A percentile compares a stretch with the other conserved stretches of the same genome.
phyloP scores from a whole-genome alignment of 2,329 filamentous ascomycete genomes.

The Geosmithia morbida region DNA sequence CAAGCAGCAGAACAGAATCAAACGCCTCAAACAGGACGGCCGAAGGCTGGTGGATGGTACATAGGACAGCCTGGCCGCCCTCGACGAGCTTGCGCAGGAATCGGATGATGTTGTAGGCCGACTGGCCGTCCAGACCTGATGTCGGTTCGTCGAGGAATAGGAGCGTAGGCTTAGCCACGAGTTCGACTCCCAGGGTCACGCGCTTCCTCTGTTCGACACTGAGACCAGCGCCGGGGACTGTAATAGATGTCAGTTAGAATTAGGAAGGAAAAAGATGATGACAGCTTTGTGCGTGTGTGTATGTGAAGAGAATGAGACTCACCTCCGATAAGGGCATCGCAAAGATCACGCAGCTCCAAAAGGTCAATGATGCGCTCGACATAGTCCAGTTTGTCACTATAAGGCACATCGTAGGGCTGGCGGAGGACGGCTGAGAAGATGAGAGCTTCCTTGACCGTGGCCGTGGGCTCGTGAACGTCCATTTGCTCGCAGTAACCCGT shows the following conservation, averaged over 20 bases:
- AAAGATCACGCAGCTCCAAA: slow-evolving; percentile 52
- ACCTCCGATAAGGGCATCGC: slow-evolving; percentile 50
- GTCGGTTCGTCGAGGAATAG: slow-evolving; percentile 36
- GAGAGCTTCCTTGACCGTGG: slow-evolving; percentile 39
- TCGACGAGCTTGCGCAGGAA: slow-evolving; percentile 44
- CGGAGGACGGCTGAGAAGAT: slow-evolving; percentile 42
- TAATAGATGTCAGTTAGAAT: slow-evolving; percentile 11
- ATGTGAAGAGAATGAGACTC: background rate
- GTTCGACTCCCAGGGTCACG: slow-evolving; percentile 28
- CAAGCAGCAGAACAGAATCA: slow-evolving; percentile 49
- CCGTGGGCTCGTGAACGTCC: slow-evolving; percentile 41
- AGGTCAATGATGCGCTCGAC: slow-evolving; percentile 53
- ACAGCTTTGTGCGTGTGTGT: too few species aligned
- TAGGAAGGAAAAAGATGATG: too few species aligned
- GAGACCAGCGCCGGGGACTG: slow-evolving; percentile 38
- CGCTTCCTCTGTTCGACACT: slow-evolving; percentile 31
- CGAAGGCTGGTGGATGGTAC: slow-evolving; percentile 41
- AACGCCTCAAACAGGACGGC: slow-evolving; percentile 39
- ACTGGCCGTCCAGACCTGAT: slow-evolving; percentile 47
- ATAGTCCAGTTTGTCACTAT: slow-evolving; percentile 42
- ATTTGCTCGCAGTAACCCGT: slow-evolving; percentile 59
- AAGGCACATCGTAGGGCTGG: slow-evolving; percentile 37
- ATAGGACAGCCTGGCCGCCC: slow-evolving; percentile 40
- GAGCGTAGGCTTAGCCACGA: slow-evolving; percentile 22
- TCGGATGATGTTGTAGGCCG: slow-evolving; percentile 41